phyloP scores from a whole-genome alignment of 305 asterid genomes.

The Petunia hybrid region DNA sequence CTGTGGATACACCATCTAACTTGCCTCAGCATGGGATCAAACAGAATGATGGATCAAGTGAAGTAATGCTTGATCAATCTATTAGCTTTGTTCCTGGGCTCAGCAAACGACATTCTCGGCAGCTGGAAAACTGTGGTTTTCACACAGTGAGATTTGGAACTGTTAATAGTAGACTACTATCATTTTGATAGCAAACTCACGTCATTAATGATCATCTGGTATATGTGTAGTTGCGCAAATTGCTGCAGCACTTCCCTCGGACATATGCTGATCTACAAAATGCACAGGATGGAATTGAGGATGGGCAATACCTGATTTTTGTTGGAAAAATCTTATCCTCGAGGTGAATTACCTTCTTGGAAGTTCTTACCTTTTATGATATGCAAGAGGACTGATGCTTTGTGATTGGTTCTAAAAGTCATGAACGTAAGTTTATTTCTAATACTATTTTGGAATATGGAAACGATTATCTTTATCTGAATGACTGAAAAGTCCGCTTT shows the following conservation, averaged over 20 bases:
- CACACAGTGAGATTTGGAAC: constrained; percentile 65
- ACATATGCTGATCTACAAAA: constrained; percentile 91
- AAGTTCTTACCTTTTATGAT: constrained; percentile 24
- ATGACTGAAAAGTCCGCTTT: neutral
- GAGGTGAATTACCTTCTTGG: constrained; percentile 49
- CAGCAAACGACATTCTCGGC: constrained; percentile 65
- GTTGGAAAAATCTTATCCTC: constrained; percentile 84
- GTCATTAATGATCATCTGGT: constrained; percentile 46
- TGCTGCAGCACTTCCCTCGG: constrained; percentile 95
- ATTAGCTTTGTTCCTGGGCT: constrained; percentile 69
- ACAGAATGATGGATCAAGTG: constrained; percentile 51
- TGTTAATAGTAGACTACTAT: constrained; percentile 19
- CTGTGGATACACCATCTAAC: constrained; percentile 44
- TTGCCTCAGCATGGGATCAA: constrained; percentile 42
- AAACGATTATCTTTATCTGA: neutral
- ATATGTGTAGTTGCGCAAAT: constrained; percentile 77
- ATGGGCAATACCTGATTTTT: constrained; percentile 88
- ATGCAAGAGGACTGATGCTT: neutral
- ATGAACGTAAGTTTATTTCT: neutral
- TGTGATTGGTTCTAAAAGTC: neutral
- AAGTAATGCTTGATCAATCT: constrained; percentile 70
- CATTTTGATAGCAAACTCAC: constrained; percentile 14
- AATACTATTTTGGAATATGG: neutral
- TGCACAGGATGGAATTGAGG: constrained; percentile 81
- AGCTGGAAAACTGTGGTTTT: constrained; percentile 81